Conservation (phyloP, 2,329 filamentous ascomycete species). For the Pseudogymnoascus sp. region DNA sequence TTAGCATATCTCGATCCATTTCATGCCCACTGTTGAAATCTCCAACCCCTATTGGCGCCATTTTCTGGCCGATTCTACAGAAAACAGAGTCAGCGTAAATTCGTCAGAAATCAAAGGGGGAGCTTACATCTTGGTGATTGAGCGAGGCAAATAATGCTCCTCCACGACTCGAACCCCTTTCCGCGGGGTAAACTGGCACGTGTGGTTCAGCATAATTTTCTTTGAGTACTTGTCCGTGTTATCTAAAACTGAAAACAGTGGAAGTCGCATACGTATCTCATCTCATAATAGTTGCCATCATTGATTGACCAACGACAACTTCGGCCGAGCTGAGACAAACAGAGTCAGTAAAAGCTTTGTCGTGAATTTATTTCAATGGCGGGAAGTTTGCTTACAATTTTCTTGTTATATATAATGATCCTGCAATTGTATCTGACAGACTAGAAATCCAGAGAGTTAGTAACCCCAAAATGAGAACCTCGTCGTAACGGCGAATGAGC, state of each 20-base stretch:
- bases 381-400: constrained; percentile 41
- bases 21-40: not conserved
- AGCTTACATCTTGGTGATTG: constrained; percentile 44
- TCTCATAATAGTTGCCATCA: constrained; percentile 58
- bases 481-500: not conserved
- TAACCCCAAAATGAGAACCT: not conserved
- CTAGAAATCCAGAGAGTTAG: not conserved
- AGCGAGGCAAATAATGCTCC: constrained; percentile 53
- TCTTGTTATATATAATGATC: constrained; percentile 54
- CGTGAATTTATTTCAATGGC: not conserved
- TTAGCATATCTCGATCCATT: not conserved
- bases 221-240: not conserved
- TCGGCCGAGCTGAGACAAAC: constrained; percentile 43
- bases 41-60: constrained; percentile 41
- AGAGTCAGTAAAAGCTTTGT: not conserved
- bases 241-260: not conserved
- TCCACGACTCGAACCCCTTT: constrained; percentile 48
- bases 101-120: too few relatives aligned
- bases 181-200: constrained; percentile 55
- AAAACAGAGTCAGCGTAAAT: not conserved
- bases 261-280: constrained; percentile 18
- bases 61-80: constrained; percentile 35
- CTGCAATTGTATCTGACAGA: constrained; percentile 50
- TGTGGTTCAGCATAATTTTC: not conserved
- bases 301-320: constrained; percentile 62